Conservation (phyloP, 139 green algal species). For the Chlorella sp. region DNA sequence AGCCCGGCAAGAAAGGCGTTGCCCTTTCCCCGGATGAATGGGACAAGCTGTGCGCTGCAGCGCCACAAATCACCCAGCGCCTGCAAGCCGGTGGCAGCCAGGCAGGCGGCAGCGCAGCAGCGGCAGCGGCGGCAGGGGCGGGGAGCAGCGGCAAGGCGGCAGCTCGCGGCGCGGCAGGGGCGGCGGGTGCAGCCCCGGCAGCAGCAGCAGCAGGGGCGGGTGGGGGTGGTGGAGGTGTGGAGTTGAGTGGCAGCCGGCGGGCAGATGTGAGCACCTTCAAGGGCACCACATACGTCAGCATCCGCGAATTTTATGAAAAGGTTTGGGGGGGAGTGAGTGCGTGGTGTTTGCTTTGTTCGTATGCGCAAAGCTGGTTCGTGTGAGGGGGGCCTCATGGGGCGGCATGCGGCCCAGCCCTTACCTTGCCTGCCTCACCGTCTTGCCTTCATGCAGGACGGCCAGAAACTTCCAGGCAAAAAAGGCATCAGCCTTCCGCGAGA, state of each 20-base stretch:
- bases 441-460: conserved; percentile 41
- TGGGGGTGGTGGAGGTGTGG: conserved; percentile 1
- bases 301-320: conserved; percentile 67
- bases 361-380: not conserved
- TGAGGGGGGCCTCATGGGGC: no score
- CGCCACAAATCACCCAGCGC: not conserved
- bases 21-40: conserved; percentile 43
- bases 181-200: not conserved
- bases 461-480: conserved; percentile 68
- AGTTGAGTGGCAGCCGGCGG: conserved; percentile 47
- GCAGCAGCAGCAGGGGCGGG: conserved; percentile 10
- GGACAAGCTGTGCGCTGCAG: conserved; percentile 25
- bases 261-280: conserved; percentile 62
- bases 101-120: not conserved
- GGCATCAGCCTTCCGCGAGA: conserved; percentile 64
- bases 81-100: not conserved
- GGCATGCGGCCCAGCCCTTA: not conserved
- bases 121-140: not conserved
- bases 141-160: not conserved
- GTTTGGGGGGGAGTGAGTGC: not conserved
- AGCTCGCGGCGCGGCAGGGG: not conserved
- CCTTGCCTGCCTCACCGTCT: not conserved
- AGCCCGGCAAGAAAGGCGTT: conserved; percentile 69
- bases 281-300: conserved; percentile 39
- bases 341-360: no score